These are phyloP conservation scores for Fraxinus anomala DNA, from an alignment of 257 asterid genomes.

Conservation along the genomic window DNA sequence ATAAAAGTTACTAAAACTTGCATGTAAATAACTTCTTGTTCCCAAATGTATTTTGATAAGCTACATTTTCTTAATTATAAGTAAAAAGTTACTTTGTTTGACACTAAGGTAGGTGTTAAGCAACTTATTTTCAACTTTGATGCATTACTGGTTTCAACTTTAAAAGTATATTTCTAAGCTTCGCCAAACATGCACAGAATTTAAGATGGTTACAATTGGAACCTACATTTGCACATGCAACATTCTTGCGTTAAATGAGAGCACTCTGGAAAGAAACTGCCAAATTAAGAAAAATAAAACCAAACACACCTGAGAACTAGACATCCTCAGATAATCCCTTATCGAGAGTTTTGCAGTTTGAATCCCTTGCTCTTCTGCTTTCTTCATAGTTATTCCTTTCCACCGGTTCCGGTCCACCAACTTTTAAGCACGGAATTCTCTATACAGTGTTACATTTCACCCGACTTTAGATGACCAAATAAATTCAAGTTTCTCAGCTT, in stretches of 20 bases:
- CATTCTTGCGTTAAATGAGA: neutral
- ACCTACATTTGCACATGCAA: neutral
- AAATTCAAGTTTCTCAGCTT: neutral
- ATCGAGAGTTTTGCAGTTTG: conserved; percentile 92
- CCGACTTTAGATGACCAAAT: neutral
- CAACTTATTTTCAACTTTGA: neutral
- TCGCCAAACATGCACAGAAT: neutral
- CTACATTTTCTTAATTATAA: too few relatives aligned
- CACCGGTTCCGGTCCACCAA: conserved; percentile 95
- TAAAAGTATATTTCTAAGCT: neutral
- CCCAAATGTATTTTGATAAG: too few relatives aligned
- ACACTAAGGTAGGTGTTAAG: too few relatives aligned
- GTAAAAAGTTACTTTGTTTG: too few relatives aligned
- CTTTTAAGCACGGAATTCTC: neutral
- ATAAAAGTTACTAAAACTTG: too few relatives aligned
- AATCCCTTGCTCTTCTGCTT: conserved; percentile 87
- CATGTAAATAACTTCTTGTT: too few relatives aligned
- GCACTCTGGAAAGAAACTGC: neutral
- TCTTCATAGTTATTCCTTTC: conserved; percentile 90
- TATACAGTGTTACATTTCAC: neutral
- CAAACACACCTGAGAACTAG: conserved; percentile 82
- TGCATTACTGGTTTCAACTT: neutral
- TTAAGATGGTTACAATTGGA: conserved; percentile 2
- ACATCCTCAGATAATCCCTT: conserved; percentile 80
- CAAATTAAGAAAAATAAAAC: conserved; percentile 12